Percentiles rank a stretch among this genome's conserved stretches.
Conservation (phyloP, 768 basidiomycete genomes). For the Rhizopogon vinicolor region DNA sequence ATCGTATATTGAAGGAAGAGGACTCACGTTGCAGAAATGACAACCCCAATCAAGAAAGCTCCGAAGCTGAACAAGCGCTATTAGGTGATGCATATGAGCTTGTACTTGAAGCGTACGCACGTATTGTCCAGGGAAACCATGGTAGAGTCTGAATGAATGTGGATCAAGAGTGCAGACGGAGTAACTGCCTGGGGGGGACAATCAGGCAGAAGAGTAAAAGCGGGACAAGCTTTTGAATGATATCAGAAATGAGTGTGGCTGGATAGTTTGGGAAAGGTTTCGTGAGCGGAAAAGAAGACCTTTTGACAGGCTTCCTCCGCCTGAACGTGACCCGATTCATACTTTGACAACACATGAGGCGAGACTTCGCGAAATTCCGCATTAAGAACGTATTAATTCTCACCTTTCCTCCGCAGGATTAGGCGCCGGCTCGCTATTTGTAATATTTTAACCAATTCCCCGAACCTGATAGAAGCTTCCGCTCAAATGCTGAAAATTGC, state of each 20-base stretch:
- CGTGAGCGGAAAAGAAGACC: background rate
- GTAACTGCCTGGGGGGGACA: background rate
- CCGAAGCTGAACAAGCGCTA: constrained; percentile 36
- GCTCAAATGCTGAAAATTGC: too few species aligned
- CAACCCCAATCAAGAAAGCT: constrained; percentile 44
- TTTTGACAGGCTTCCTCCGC: background rate
- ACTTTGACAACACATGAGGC: background rate
- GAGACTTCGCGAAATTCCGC: background rate
- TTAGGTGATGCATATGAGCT: background rate
- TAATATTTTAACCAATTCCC: too few species aligned
- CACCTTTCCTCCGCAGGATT: background rate
- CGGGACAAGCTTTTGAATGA: constrained; percentile 1
- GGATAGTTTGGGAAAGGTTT: background rate
- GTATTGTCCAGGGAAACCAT: constrained; percentile 27
- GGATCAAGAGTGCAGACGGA: background rate
- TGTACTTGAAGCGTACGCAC: constrained; percentile 18
- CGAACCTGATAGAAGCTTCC: too few species aligned
- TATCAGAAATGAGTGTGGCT: background rate
- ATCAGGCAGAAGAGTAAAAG: background rate
- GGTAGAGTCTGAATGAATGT: background rate
- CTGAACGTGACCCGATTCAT: background rate
- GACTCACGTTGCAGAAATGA: constrained; percentile 44
- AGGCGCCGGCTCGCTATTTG: background rate
- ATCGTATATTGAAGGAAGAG: background rate
- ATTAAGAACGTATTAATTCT: background rate